Evolutionary conservation across 2,329 filamentous ascomycete genomes (phyloP).

Genomic region (Ceratocystis variospora): DNA sequence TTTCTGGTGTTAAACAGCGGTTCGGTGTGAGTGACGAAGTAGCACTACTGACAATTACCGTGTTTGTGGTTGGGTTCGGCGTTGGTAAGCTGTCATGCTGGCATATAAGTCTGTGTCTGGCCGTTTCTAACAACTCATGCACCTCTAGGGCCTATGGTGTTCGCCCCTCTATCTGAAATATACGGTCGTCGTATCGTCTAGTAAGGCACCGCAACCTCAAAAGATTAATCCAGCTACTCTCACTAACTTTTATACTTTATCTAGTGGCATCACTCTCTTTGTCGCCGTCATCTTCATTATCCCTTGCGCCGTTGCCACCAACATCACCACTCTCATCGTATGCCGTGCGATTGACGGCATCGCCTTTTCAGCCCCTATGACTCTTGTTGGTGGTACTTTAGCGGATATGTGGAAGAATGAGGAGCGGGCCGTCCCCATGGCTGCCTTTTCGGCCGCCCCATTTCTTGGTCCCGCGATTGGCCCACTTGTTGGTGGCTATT

Average conservation of each 20-base stretch:
- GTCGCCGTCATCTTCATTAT: slow-evolving; percentile 67
- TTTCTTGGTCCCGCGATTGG: slow-evolving; percentile 71
- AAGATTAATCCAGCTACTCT: not conserved
- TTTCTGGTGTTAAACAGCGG: slow-evolving; percentile 46
- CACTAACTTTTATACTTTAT: slow-evolving; percentile 11
- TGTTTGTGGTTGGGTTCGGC: slow-evolving; percentile 74
- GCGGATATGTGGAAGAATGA: slow-evolving; percentile 76
- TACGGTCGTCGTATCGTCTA: slow-evolving; percentile 61
- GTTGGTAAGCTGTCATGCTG: slow-evolving; percentile 37
- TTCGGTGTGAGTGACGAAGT: slow-evolving; percentile 62
- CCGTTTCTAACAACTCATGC: not conserved
- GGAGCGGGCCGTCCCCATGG: slow-evolving; percentile 77
- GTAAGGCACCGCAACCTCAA: slow-evolving; percentile 24
- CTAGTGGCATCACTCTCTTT: slow-evolving; percentile 45
- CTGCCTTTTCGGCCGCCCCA: slow-evolving; percentile 67
- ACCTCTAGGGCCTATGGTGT: slow-evolving; percentile 52
- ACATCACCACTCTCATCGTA: slow-evolving; percentile 62
- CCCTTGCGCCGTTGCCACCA: slow-evolving; percentile 62
- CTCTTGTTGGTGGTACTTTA: slow-evolving; percentile 66
- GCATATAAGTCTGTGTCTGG: not conserved
- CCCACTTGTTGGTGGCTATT: slow-evolving; percentile 62
- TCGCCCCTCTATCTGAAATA: slow-evolving; percentile 66
- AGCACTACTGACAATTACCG: slow-evolving; percentile 53
- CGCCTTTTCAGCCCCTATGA: slow-evolving; percentile 76
- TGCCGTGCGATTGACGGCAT: slow-evolving; percentile 69